Base-by-base conservation (phyloP, 768 basidiomycete species). In the Chalciporus chontae region DNA sequence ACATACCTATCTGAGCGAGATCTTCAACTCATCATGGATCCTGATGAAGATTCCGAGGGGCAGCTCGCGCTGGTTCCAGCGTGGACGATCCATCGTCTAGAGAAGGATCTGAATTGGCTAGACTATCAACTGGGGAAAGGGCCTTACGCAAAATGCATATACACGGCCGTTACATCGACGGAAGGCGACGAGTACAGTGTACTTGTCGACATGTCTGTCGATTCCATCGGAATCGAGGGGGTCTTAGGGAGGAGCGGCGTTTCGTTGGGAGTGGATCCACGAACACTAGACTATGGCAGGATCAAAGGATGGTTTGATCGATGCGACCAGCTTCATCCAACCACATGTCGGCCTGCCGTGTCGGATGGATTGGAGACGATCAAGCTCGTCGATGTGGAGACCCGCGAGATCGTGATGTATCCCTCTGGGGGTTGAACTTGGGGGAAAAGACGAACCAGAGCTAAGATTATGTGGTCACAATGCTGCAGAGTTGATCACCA, bases 111-210 rank as follows among this genome's bases (percentile, higher is more conserved):
- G 18, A 0, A 38, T 21, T 41, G 52, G 40, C 19, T 5, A n/a
- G 47, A 29, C 5, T 38, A 7, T 14, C 8, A 9, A 10, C 17
- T 38, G 13, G 43, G 40, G 13, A 26, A 40, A 5, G 34, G 53
- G 2, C 47, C 40, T 3, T 51, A 53, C n/a, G 51, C 58, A 27
- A 49, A 29, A 18, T 60, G 51, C 46, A 3, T 51, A 8, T 53
- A 59, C 18, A 59, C 48, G 1, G 17, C 40, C 1, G 40, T 48
- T 17, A 40, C 14, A 17, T 8, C 21, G 5, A 29, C 32, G 11
- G 44, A 34, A 23, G 31, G 9, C 10, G 31, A 21, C 5, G 32
- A 17, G 2, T 2, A 15, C 11, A 21, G 19, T 13, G 7, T 3
- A 36, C 43, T 34, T 11, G 31, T 34, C 29, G n/a, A 15, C 2